Conservation (phyloP, 1,284 basidiomycete species). For the Heterobasidion annosum region DNA sequence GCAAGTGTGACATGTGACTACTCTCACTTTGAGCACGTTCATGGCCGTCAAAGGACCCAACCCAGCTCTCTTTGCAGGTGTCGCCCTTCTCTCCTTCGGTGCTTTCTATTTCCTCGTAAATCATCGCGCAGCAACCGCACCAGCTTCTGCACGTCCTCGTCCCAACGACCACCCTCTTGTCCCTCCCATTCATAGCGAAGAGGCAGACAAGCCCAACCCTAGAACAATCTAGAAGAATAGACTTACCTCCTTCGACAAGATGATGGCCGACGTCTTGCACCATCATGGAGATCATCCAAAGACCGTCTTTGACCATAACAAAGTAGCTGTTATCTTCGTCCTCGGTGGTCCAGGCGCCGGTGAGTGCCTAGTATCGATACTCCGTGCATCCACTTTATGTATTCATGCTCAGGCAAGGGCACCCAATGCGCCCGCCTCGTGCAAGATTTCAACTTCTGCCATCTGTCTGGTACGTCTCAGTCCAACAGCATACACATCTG, state of each 20-base stretch:
- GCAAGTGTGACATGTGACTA: not conserved
- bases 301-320: slow-evolving; percentile 59
- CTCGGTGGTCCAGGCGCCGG: slow-evolving; percentile 96
- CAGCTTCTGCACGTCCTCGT: slow-evolving; percentile 53
- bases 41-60: slow-evolving; percentile 37
- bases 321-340: slow-evolving; percentile 91
- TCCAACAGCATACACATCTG: not conserved
- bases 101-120: slow-evolving; percentile 48
- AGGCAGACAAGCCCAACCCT: slow-evolving; percentile 13
- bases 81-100: slow-evolving; percentile 46
- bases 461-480: slow-evolving; percentile 73
- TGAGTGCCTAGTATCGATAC: slow-evolving; percentile 20
- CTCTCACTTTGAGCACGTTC: not conserved
- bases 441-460: slow-evolving; percentile 84
- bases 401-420: slow-evolving; percentile 71
- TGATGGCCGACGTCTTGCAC: slow-evolving; percentile 34
- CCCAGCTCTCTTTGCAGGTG: slow-evolving; percentile 49
- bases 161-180: slow-evolving; percentile 59
- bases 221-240: slow-evolving; percentile 15
- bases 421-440: slow-evolving; percentile 91
- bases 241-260: slow-evolving; percentile 41
- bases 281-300: slow-evolving; percentile 12
- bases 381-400: not conserved
- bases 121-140: slow-evolving; percentile 44
- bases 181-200: slow-evolving; percentile 42